Conservation (phyloP, 2,329 filamentous ascomycete species). For the Aspergillus brasiliensis region DNA sequence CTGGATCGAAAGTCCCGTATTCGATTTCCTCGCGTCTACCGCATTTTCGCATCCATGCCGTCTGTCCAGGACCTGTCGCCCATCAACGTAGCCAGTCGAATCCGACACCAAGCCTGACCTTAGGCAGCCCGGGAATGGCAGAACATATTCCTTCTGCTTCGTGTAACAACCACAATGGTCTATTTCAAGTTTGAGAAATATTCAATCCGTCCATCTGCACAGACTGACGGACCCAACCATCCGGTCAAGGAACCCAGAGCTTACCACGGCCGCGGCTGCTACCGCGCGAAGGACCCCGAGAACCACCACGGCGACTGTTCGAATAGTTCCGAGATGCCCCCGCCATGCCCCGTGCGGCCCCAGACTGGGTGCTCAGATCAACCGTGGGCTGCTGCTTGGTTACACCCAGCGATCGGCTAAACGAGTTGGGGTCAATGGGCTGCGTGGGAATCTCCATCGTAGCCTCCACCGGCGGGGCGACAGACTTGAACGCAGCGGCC, state of each 20-base stretch:
- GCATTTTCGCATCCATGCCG: slow-evolving; percentile 18
- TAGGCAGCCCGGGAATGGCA: slow-evolving; percentile 21
- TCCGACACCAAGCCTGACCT: slow-evolving; percentile 20
- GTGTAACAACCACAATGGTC: slow-evolving; percentile 24
- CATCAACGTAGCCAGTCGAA: slow-evolving; percentile 21
- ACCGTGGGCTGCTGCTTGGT: slow-evolving; percentile 31
- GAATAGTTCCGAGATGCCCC: slow-evolving; percentile 36
- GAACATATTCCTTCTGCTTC: slow-evolving; percentile 20
- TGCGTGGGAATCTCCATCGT: slow-evolving; percentile 47
- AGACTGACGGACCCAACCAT: slow-evolving; percentile 18
- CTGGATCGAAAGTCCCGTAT: slow-evolving; percentile 20
- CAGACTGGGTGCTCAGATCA: slow-evolving; percentile 37
- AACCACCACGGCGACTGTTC: slow-evolving; percentile 36
- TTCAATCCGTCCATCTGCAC: slow-evolving; percentile 25
- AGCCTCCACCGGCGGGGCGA: slow-evolving; percentile 29
- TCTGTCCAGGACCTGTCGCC: slow-evolving; percentile 20
- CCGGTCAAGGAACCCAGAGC: slow-evolving; percentile 48
- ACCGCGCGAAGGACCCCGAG: slow-evolving; percentile 39
- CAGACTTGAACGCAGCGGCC: slow-evolving; percentile 26
- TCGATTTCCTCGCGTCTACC: slow-evolving; percentile 19
- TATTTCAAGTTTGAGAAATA: slow-evolving; percentile 20
- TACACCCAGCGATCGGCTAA: slow-evolving; percentile 44
- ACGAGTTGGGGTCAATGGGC: slow-evolving; percentile 53
- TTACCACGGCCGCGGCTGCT: slow-evolving; percentile 44
- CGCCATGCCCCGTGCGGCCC: slow-evolving; percentile 37